Evolutionary conservation across 805 yeast genomes (phyloP).

Genomic region (Yamadazyma phyllophila): DNA sequence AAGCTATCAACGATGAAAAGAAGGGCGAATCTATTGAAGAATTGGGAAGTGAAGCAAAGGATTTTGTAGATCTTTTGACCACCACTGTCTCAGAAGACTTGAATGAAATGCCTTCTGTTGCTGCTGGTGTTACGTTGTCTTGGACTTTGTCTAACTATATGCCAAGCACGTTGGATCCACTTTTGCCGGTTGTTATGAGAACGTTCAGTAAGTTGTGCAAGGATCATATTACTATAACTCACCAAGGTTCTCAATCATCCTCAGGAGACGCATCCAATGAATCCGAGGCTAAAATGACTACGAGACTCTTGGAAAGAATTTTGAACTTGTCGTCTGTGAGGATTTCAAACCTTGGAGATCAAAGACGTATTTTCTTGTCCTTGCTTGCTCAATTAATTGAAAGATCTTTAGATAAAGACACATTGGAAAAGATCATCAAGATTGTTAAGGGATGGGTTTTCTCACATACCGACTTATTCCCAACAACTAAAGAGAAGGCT

Average conservation of each 20-base stretch:
- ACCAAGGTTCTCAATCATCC: slow-evolving; percentile 41
- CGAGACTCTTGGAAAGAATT: slow-evolving; percentile 70
- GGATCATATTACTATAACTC: slow-evolving; percentile 73
- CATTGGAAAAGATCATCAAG: slow-evolving; percentile 69
- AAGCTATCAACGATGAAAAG: slow-evolving; percentile 54
- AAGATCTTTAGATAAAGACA: slow-evolving; percentile 73
- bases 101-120: slow-evolving; percentile 67
- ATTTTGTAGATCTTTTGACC: slow-evolving; percentile 59
- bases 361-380: slow-evolving; percentile 82
- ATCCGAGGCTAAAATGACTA: slow-evolving; percentile 76
- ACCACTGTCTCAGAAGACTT: slow-evolving; percentile 79
- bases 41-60: slow-evolving; percentile 59
- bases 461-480: slow-evolving; percentile 77
- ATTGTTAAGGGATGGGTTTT: slow-evolving; percentile 91
- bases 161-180: slow-evolving; percentile 71
- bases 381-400: slow-evolving; percentile 88
- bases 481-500: slow-evolving; percentile 94
- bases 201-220: slow-evolving; percentile 87
- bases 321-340: slow-evolving; percentile 76
- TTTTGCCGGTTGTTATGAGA: slow-evolving; percentile 75
- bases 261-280: slow-evolving; percentile 44
- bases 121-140: slow-evolving; percentile 80
- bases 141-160: slow-evolving; percentile 78
- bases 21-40: slow-evolving; percentile 46
- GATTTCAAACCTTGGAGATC: slow-evolving; percentile 87